Evolutionary conservation across 164 flowering plant genomes (phyloP).

Genomic region (Sedum album): DNA sequence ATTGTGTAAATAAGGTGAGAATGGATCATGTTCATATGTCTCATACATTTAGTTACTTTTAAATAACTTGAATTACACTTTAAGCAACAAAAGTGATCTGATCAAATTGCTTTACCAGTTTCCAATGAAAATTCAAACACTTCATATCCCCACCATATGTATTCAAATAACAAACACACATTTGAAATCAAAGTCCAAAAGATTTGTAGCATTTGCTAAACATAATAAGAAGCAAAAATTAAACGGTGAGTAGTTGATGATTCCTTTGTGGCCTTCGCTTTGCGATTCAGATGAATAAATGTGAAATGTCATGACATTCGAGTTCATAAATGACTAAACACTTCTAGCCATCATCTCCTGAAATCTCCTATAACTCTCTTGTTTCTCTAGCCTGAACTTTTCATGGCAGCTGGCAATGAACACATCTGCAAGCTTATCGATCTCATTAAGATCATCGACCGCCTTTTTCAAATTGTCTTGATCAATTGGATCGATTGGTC

Average conservation of each 20-base stretch:
- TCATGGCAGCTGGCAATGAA: conserved; percentile 8
- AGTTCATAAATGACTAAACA: background rate
- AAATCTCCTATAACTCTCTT: conserved; percentile 2
- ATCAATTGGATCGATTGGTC: too few relatives aligned
- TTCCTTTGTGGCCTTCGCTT: background rate
- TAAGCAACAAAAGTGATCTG: conserved; percentile 1
- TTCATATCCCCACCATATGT: background rate
- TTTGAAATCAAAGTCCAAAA: conserved; percentile 7
- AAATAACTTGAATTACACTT: conserved; percentile 2
- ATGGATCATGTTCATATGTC: too few relatives aligned
- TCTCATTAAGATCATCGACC: background rate
- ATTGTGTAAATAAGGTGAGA: too few relatives aligned
- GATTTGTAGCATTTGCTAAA: background rate
- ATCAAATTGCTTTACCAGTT: background rate
- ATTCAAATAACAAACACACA: conserved; percentile 3
- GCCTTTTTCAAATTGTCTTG: background rate
- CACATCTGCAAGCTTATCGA: conserved; percentile 4
- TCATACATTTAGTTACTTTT: too few relatives aligned
- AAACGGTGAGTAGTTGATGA: background rate
- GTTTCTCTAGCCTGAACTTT: conserved; percentile 6
- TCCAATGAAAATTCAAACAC: conserved; percentile 6
- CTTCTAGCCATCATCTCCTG: conserved; percentile 11
- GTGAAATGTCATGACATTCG: background rate
- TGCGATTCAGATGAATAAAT: background rate
- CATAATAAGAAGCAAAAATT: background rate